A percentile compares a stretch with the other conserved stretches of the same genome.
Conservation (phyloP, 306 rosid species). For the Rosa rugosa region DNA sequence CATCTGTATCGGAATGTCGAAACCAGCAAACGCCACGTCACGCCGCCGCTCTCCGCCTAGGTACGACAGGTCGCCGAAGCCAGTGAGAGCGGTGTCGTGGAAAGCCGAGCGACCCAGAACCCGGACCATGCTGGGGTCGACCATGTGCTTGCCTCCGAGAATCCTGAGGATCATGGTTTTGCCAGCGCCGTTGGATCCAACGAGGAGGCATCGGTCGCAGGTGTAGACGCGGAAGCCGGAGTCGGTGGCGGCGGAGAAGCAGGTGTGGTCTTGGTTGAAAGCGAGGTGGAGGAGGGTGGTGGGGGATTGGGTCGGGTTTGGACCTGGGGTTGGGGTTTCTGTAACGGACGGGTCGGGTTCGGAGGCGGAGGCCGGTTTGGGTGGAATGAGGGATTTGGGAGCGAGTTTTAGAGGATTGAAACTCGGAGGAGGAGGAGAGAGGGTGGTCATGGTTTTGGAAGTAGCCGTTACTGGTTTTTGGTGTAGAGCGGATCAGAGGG, state of each 20-base stretch:
- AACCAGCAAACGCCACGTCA: conserved; percentile 95
- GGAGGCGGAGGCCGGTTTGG: conserved; percentile 29
- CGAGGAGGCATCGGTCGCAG: conserved; percentile 91
- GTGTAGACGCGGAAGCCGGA: conserved; percentile 62
- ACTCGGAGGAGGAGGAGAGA: not conserved
- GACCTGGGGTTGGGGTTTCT: conserved; percentile 1
- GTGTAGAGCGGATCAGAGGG: conserved; percentile 49
- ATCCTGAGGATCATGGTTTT: conserved; percentile 85
- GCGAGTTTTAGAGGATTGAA: not conserved
- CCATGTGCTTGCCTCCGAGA: conserved; percentile 93
- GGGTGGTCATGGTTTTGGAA: not conserved
- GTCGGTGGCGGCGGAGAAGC: conserved; percentile 68
- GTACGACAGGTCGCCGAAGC: conserved; percentile 82
- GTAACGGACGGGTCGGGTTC: conserved; percentile 14
- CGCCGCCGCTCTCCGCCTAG: conserved; percentile 97
- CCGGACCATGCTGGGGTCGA: conserved; percentile 84
- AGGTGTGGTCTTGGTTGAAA: conserved; percentile 65
- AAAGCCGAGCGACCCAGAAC: conserved; percentile 91
- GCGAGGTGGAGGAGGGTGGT: conserved; percentile 51
- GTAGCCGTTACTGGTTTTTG: not conserved
- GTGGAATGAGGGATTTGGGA: not conserved
- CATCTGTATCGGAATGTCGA: conserved; percentile 86
- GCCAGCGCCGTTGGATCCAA: conserved; percentile 97
- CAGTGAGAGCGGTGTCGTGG: conserved; percentile 67
- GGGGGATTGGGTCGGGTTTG: conserved; percentile 3